Evolutionary conservation across 805 yeast species (phyloP).

Genomic region (Ogataea methanolica): DNA sequence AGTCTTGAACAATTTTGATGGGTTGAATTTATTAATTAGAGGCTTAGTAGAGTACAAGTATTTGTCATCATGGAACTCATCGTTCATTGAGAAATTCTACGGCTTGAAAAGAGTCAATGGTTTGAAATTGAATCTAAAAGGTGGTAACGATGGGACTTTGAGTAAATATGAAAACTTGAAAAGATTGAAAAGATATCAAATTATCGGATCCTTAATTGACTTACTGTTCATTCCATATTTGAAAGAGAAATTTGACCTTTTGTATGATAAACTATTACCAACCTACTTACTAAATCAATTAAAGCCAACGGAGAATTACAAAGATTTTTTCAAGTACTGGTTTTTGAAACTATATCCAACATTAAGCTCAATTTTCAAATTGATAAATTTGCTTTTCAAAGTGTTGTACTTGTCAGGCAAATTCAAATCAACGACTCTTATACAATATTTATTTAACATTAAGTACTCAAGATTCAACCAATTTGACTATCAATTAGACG

Average conservation of each 20-base stretch:
- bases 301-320: conserved; percentile 23
- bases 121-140: conserved; percentile 9
- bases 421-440: conserved; percentile 55
- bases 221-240: conserved; percentile 66
- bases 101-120: conserved; percentile 67
- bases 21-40: conserved; percentile 56
- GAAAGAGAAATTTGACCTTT: conserved; percentile 58
- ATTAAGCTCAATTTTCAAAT: conserved; percentile 40
- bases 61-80: conserved; percentile 69
- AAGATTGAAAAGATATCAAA: conserved; percentile 50
- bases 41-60: conserved; percentile 68
- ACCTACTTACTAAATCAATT: conserved; percentile 48
- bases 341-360: conserved; percentile 63
- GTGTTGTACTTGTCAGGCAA: conserved; percentile 64
- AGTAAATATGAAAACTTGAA: conserved; percentile 43
- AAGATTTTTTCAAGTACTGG: conserved; percentile 27
- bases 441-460: conserved; percentile 57
- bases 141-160: conserved; percentile 4
- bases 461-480: conserved; percentile 60
- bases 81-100: conserved; percentile 88
- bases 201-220: conserved; percentile 49
- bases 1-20: conserved; percentile 70
- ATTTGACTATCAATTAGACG: conserved; percentile 43
- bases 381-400: conserved; percentile 52
- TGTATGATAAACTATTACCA: conserved; percentile 61